Conservation (phyloP, 768 basidiomycete species). For the Trametes punicea region DNA sequence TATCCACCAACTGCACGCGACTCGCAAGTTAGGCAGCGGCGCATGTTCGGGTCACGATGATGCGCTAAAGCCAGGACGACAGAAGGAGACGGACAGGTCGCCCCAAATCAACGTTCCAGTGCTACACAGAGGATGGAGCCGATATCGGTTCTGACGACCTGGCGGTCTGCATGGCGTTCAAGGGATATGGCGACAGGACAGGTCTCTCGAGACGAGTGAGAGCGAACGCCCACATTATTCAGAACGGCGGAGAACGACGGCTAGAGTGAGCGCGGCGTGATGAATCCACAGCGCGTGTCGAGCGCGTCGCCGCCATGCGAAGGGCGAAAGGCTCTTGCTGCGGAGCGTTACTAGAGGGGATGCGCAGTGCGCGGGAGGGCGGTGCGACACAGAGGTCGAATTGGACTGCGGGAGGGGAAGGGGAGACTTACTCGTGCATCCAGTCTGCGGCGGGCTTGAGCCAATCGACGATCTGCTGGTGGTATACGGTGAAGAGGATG, state of each 20-base stretch:
- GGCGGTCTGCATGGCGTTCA: too few relatives aligned
- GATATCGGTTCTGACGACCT: too few relatives aligned
- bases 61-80: too few relatives aligned
- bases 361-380: neutral
- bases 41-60: too few relatives aligned
- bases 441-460: conserved; percentile 63
- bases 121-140: too few relatives aligned
- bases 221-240: too few relatives aligned
- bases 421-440: conserved; percentile 53
- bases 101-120: too few relatives aligned
- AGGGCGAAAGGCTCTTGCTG: neutral
- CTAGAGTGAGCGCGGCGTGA: neutral
- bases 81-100: too few relatives aligned
- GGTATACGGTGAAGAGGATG: conserved; percentile 42
- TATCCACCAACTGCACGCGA: too few relatives aligned
- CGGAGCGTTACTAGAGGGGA: neutral
- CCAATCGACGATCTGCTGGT: conserved; percentile 61
- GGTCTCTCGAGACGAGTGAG: too few relatives aligned
- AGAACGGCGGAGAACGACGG: too few relatives aligned
- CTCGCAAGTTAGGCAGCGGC: too few relatives aligned
- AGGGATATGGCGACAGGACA: neutral
- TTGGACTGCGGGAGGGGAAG: neutral
- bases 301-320: neutral
- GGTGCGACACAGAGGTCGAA: neutral
- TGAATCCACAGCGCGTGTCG: neutral